Percentiles rank a stretch among this genome's conserved stretches.
phyloP scores from a whole-genome alignment of 164 flowering plant genomes.

The Houttuynia cordata region DNA sequence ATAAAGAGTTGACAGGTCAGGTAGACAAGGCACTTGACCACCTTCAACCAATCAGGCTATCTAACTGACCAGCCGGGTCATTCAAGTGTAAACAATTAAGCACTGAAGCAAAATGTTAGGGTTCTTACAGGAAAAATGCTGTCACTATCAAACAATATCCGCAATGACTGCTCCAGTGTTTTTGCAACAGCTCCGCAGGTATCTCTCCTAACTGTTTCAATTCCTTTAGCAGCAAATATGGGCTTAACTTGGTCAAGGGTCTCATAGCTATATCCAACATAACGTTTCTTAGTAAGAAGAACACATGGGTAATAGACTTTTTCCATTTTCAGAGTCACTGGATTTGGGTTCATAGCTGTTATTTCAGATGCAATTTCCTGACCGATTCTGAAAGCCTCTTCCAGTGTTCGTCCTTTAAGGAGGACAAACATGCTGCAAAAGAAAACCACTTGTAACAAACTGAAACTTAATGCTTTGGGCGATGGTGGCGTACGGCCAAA shows the following conservation, averaged over 20 bases:
- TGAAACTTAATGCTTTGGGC: background rate
- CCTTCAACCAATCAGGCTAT: background rate
- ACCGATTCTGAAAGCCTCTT: constrained; percentile 64
- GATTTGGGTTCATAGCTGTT: constrained; percentile 75
- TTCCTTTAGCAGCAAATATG: constrained; percentile 89
- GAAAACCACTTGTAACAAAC: background rate
- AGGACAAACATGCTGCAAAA: constrained; percentile 90
- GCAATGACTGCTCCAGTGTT: constrained; percentile 72
- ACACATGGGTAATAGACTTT: constrained; percentile 84
- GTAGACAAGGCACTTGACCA: no score
- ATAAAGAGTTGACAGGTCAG: background rate
- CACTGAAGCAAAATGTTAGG: background rate
- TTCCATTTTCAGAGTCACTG: constrained; percentile 85
- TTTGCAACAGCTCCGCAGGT: constrained; percentile 87
- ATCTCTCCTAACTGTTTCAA: constrained; percentile 96
- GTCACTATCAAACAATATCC: constrained; percentile 59
- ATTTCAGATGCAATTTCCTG: constrained; percentile 76
- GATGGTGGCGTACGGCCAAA: no score
- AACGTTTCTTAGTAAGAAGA: constrained; percentile 89
- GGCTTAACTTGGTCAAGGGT: constrained; percentile 63
- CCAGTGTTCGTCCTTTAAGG: constrained; percentile 62
- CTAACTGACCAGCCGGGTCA: background rate
- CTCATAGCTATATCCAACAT: constrained; percentile 97
- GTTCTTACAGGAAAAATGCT: constrained; percentile 45
- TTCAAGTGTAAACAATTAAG: no score